These are phyloP conservation scores for Globisporangium splendens DNA, from an alignment of 352 stramenopile species.

Conservation along the genomic window DNA sequence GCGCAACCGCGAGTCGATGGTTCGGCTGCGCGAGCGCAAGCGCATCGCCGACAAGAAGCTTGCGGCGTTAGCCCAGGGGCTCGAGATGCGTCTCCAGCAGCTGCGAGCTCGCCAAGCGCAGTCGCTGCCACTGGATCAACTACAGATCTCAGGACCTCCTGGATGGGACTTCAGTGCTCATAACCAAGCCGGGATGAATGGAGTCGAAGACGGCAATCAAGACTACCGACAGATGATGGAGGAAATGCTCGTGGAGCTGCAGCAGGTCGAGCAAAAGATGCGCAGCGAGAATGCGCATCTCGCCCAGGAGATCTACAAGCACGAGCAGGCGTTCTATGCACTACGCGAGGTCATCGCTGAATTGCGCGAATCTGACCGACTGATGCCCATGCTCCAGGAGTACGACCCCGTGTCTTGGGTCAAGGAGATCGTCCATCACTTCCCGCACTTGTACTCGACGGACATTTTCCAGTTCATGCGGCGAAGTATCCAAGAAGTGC, in stretches of 20 bases:
- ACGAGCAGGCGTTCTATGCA: constrained; percentile 14
- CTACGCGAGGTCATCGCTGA: constrained; percentile 8
- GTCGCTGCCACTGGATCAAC: too few species aligned
- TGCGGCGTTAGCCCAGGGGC: constrained; percentile 4
- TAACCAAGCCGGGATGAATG: too few species aligned
- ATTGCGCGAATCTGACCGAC: constrained; percentile 1
- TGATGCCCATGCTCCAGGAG: not conserved
- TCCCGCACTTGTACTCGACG: constrained; percentile 13
- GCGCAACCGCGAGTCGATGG: constrained; percentile 33
- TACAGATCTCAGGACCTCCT: too few species aligned
- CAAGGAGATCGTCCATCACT: constrained; percentile 1
- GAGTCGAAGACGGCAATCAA: too few species aligned
- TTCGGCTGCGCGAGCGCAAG: constrained; percentile 21
- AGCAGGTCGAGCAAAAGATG: constrained; percentile 8
- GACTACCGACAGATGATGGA: not conserved
- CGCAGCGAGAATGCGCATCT: constrained; percentile 12
- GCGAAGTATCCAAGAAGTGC: constrained; percentile 13
- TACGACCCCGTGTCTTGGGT: constrained; percentile 17
- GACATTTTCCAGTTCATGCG: constrained; percentile 11
- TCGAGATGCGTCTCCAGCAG: constrained; percentile 4
- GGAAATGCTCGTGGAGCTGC: constrained; percentile 10
- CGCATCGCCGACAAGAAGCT: constrained; percentile 10
- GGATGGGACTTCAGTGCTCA: too few species aligned
- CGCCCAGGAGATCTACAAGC: constrained; percentile 13
- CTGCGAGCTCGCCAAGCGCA: not conserved